Base-by-base conservation (phyloP, 768 basidiomycete genomes). In the Mycena maculata region DNA sequence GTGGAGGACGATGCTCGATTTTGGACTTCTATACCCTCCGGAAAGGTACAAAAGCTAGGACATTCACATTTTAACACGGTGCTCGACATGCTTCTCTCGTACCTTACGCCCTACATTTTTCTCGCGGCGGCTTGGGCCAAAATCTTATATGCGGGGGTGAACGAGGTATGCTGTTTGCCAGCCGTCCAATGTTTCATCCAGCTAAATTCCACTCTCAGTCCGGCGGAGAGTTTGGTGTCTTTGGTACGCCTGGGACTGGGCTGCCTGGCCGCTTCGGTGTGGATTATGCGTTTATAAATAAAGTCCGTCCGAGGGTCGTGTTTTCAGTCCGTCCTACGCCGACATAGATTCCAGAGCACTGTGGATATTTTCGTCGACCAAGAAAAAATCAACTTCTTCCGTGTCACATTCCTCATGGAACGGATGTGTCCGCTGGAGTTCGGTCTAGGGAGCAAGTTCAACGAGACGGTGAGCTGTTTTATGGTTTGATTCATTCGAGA, bases 351-450 rank as follows among this genome's bases (percentile, higher is more conserved):
- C 12, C 54, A 84, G 83, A 80, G 69, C 45, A 83, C 83, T 1
- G 77, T 84, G 41, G 82, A 84, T 65, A 82, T 82, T 44, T 84
- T 83, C 57, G 83, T 84, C 25, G 81, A 84, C 73, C 77, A 82
- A 67, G 83, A 85, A 54, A 83, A 84, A 63, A 82, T 84, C 70
- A 85, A 85, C 60, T 78, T 84, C 70, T 84, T 85, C 78, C 81
- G 84, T 22, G 83, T 85, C 16, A 82, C 84, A 3, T 84, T 85
- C 73, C 76, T 85, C 39, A 84, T 85, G 82, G 82, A 84, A 68
- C 76, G 83, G 13, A 81, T 83, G 82, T 79, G 76, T 50, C 81
- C 80, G 47, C 74, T 81, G 30, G 69, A 74, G 2, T 79, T 74
- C 44, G 83, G 83, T 7, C 76, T 85, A 16, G 83, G 83, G 0